Evolutionary conservation across 2,329 filamentous ascomycete species (phyloP).

Genomic region (Graphilbum ipis-grandicollis): DNA sequence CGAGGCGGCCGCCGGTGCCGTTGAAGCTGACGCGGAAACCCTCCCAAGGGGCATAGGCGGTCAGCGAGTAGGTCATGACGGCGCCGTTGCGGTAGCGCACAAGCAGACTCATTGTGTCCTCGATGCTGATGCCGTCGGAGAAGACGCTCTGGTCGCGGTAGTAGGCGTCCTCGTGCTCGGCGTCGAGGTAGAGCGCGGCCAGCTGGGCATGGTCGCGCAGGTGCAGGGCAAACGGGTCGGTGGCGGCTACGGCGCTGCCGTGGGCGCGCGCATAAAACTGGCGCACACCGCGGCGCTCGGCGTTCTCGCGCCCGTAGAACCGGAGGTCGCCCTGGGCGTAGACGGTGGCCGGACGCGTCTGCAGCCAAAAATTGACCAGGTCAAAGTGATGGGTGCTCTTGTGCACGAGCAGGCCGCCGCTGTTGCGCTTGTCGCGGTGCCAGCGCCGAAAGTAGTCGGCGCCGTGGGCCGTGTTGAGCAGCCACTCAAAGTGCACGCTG

Average conservation of each 20-base stretch:
- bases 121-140: constrained; percentile 29
- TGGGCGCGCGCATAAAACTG: constrained; percentile 21
- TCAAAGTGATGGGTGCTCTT: constrained; percentile 35
- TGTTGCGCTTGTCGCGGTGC: constrained; percentile 30
- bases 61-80: constrained; percentile 25
- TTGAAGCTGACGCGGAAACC: constrained; percentile 24
- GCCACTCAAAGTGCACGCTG: constrained; percentile 31
- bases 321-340: constrained; percentile 27
- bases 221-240: constrained; percentile 28
- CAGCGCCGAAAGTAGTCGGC: constrained; percentile 32
- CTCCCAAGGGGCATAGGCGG: constrained; percentile 29
- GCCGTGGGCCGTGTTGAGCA: constrained; percentile 29
- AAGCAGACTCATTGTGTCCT: constrained; percentile 29
- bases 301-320: constrained; percentile 33
- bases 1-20: constrained; percentile 25
- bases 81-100: constrained; percentile 24
- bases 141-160: constrained; percentile 30
- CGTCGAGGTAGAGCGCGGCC: constrained; percentile 26
- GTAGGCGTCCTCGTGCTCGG: constrained; percentile 30
- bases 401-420: constrained; percentile 28
- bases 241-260: constrained; percentile 21
- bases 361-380: constrained; percentile 32
- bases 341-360: constrained; percentile 23
- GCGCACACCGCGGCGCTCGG: constrained; percentile 21
- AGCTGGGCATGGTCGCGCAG: constrained; percentile 22